Base-by-base conservation (phyloP, 1,284 basidiomycete species). In the Irpex rosettiformis region DNA sequence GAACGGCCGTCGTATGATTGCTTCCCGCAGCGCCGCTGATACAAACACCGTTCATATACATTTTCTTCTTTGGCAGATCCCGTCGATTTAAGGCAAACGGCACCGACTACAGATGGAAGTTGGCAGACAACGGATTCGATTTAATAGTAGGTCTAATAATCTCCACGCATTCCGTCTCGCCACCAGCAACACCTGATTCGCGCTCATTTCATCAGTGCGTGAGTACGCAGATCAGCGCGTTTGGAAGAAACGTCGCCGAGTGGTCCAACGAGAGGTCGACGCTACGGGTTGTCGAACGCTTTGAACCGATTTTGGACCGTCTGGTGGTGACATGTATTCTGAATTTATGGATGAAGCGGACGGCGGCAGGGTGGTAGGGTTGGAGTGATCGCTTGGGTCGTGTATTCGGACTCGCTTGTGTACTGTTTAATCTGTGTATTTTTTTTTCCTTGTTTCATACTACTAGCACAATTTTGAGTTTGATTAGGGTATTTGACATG, bases 21-120 rank as follows among this genome's bases (percentile, higher is more conserved):
- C 22, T 24, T 55, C 27, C 25, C 4, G 24, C 18, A 3, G 33
- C 43, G n/a, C 18, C 18, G 43, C 43, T 45, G 8, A 45, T 18
- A 7, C 21, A n/a, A 22, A 45, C n/a, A 37, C 33, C 33, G 33
- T 37, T 3, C 13, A 18, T 4, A 7, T 45, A n/a, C 47, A n/a
- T n/a, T 51, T 6, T 22, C 27, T 24, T 51, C 11, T n/a, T 16
- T 10, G 21, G 28, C 56, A 82, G 81, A 59, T 84, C 83, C 18
- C 77, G 84, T 56, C 73, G 83, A 29, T 85, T 84, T 72, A 82
- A 78, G 64, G 79, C 71, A 40, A 70, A 69, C 22, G 76, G 76
- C 29, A 67, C 72, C 25, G 79, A 83, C 63, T 85, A 84, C 71
- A 85, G 84, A 65, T 85, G 84, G 84, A 85, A 82, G 68, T 70